A percentile compares a stretch with the other conserved stretches of the same genome.
Conservation (phyloP, 1,284 basidiomycete genomes). For the Pholiota adiposa region DNA sequence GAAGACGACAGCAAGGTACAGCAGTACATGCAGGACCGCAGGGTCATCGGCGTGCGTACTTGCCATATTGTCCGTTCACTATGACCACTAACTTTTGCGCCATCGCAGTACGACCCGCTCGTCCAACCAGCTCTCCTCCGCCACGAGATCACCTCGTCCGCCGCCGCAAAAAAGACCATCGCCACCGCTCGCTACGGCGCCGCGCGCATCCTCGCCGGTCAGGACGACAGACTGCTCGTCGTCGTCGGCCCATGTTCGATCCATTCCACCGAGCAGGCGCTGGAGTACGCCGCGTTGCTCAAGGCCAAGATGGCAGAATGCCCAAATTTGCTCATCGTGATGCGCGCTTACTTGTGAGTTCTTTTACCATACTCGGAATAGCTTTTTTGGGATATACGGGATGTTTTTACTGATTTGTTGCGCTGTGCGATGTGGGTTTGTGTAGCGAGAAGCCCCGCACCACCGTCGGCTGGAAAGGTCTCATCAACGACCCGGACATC, state of each 20-base stretch:
- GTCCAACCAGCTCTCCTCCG: conserved; percentile 89
- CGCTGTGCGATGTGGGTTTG: neutral
- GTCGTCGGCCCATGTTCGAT: conserved; percentile 97
- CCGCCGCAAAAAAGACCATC: conserved; percentile 70
- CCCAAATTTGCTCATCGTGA: conserved; percentile 88
- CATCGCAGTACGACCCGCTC: conserved; percentile 84
- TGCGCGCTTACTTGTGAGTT: conserved; percentile 94
- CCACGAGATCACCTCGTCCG: conserved; percentile 76
- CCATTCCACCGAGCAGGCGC: conserved; percentile 86
- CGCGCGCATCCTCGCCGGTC: conserved; percentile 80
- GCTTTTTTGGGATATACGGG: neutral
- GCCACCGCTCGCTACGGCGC: conserved; percentile 79
- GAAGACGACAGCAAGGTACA: conserved; percentile 64
- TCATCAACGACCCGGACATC: conserved; percentile 91
- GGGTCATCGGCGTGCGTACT: conserved; percentile 73
- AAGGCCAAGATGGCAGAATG: conserved; percentile 70
- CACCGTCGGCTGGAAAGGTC: conserved; percentile 89
- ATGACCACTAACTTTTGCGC: conserved; percentile 9
- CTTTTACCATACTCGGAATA: conserved; percentile 4
- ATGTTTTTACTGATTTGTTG: neutral
- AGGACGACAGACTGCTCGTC: conserved; percentile 86
- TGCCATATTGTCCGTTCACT: conserved; percentile 1
- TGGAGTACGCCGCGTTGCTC: conserved; percentile 87
- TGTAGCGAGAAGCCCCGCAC: conserved; percentile 77
- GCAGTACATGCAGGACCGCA: conserved; percentile 75